Conservation (phyloP, 164 flowering plant species). For the Chimonanthus salicifolius region DNA sequence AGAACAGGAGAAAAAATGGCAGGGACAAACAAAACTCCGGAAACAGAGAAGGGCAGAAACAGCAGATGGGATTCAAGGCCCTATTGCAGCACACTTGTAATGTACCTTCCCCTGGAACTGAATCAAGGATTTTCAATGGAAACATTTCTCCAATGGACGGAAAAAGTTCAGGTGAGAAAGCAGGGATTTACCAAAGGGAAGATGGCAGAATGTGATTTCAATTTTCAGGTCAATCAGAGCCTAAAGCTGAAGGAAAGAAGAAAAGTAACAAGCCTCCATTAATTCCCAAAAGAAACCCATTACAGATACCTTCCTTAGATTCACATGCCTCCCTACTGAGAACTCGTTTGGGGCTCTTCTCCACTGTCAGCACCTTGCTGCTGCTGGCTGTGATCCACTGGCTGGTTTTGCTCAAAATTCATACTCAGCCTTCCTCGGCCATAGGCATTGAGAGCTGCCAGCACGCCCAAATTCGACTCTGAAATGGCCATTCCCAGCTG, state of each 20-base stretch:
- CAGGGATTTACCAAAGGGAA: too few relatives aligned
- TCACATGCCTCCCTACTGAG: conserved; percentile 22
- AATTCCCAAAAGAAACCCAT: too few relatives aligned
- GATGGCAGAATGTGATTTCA: neutral
- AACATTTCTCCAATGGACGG: neutral
- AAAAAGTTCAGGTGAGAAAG: too few relatives aligned
- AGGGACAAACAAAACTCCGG: neutral
- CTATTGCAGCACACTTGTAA: too few relatives aligned
- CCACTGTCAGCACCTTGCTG: conserved; percentile 43
- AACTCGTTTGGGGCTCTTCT: conserved; percentile 49
- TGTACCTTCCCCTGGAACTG: neutral
- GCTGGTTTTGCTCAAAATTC: conserved; percentile 42
- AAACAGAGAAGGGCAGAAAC: neutral
- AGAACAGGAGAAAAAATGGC: neutral
- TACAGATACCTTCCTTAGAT: too few relatives aligned
- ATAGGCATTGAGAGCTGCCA: conserved; percentile 66
- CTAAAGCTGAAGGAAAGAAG: too few relatives aligned
- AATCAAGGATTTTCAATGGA: neutral
- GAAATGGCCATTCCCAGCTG: conserved; percentile 56
- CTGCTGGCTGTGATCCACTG: conserved; percentile 40
- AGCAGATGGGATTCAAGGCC: neutral
- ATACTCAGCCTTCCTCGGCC: conserved; percentile 40
- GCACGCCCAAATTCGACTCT: conserved; percentile 71
- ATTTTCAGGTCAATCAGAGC: too few relatives aligned
- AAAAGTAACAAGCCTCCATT: too few relatives aligned